These are phyloP conservation scores for Penicillium ochrochloron DNA, from an alignment of 495 filamentous ascomycete genomes.

Conservation along the genomic window DNA sequence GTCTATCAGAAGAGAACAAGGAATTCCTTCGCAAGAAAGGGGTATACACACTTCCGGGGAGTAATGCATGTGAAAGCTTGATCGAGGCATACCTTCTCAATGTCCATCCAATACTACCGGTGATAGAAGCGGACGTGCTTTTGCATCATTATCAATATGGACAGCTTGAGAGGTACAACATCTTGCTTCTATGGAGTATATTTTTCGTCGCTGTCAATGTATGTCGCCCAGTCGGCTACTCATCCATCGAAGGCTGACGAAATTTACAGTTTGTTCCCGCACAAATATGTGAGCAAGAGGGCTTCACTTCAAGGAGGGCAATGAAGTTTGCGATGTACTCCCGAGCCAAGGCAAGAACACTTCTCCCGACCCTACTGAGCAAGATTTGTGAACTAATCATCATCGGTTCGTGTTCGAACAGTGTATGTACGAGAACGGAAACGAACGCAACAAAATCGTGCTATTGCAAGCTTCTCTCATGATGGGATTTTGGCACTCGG, in stretches of 20 bases:
- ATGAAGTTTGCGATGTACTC: conserved; percentile 47
- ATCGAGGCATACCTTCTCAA: conserved; percentile 42
- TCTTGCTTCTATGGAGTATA: conserved; percentile 47
- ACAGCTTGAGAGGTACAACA: conserved; percentile 35
- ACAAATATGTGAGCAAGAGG: conserved; percentile 32
- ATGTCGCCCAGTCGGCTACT: conserved; percentile 9
- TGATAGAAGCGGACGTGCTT: conserved; percentile 41
- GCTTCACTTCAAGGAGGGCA: conserved; percentile 38
- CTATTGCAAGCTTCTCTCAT: conserved; percentile 45
- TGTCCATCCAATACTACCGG: conserved; percentile 46
- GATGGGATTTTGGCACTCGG: conserved; percentile 47
- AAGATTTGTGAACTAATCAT: neutral
- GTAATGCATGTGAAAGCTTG: conserved; percentile 29
- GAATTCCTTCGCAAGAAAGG: conserved; percentile 36
- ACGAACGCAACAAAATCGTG: conserved; percentile 41
- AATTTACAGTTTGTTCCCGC: conserved; percentile 33
- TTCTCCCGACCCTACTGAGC: neutral
- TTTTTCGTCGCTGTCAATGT: conserved; percentile 47
- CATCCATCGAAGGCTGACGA: neutral
- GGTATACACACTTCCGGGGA: conserved; percentile 34
- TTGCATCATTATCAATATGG: conserved; percentile 30
- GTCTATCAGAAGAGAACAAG: conserved; percentile 31
- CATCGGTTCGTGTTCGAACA: conserved; percentile 6
- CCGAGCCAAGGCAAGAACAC: conserved; percentile 38
- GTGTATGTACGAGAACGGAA: conserved; percentile 43